Base-by-base conservation (phyloP, 2,329 filamentous ascomycete species). In the Didymella exigua region DNA sequence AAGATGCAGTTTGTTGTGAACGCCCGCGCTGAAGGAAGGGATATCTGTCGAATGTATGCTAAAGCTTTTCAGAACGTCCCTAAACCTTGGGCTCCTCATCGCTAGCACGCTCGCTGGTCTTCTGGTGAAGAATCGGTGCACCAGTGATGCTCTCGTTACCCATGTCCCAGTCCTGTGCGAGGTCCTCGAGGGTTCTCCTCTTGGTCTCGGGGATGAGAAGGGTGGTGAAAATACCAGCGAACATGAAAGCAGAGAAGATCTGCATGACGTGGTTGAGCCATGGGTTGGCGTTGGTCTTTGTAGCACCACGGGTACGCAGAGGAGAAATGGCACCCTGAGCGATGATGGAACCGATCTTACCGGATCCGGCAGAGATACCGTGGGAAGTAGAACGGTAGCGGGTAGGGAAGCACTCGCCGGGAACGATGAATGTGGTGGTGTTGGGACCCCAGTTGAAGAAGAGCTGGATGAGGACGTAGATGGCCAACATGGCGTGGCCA, bases 241-340 rank as follows among this genome's bases (percentile, higher is more conserved):
- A 79, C 90, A 92, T 93, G 78, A 93, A 92, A 10, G 90, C 81
- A 0, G 89, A 88, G 73, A 90, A 92, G 43, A 92, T 88, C 68
- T 91, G 82, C 78, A 93, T 86, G 41, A 93, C 82, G 50, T 89
- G 86, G 73, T 89, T 83, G 58, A 93, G 80, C 83, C 87, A 89
- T 2, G 88, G 88, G 14, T 72, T 79, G 0, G 82, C 79, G 14
- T 77, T 73, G 30, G 51, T 60, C 10, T 55, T 45, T 33, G 46
- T 53, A 0, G 81, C 76, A 26, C 86, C 88, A 24, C 82, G 82
- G 11, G 81, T 82, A 19, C 77, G 74, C 23, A 81, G 77, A 52
- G 79, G 78, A 36, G 77, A 73, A 51, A 81, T 79, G 50, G 77
- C 73, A 41, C 75, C 77, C 58, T 81, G 78, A 2, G 79, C 78